Evolutionary conservation across 805 yeast species (phyloP).

Genomic region (Brettanomyces bruxellensis): DNA sequence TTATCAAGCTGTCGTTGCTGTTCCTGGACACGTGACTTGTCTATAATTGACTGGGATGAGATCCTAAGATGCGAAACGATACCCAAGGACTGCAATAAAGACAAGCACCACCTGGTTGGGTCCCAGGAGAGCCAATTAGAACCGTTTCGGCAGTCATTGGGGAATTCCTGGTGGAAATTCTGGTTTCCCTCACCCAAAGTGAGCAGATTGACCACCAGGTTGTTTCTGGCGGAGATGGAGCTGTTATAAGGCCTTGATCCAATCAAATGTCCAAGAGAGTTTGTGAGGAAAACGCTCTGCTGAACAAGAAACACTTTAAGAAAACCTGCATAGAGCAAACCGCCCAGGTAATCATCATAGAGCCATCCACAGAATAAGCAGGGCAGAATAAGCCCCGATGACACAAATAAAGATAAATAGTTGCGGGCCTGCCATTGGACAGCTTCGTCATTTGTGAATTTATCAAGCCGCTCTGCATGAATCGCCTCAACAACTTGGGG

Average conservation of each 20-base stretch:
- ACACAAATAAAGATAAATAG: constrained; percentile 44
- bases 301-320: constrained; percentile 64
- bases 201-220: constrained; percentile 48
- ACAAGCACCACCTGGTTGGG: constrained; percentile 76
- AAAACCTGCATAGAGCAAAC: constrained; percentile 72
- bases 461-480: constrained; percentile 40
- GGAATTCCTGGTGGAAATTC: constrained; percentile 93
- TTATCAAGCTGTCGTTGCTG: constrained; percentile 73
- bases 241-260: constrained; percentile 71
- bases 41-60: constrained; percentile 51
- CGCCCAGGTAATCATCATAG: constrained; percentile 73
- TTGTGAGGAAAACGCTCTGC: constrained; percentile 69
- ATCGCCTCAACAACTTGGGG: constrained; percentile 38
- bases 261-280: constrained; percentile 74
- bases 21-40: constrained; percentile 69
- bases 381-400: constrained; percentile 51
- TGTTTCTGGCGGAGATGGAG: constrained; percentile 66
- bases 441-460: constrained; percentile 49
- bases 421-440: constrained; percentile 65
- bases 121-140: constrained; percentile 68
- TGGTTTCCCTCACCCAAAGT: constrained; percentile 90
- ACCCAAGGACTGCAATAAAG: constrained; percentile 41
- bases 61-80: constrained; percentile 49
- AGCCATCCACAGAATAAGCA: constrained; percentile 50
- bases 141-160: constrained; percentile 79